Percentiles rank a stretch among this genome's conserved stretches.
Conservation (phyloP, 805 yeast species). For the Brettanomyces sp. region DNA sequence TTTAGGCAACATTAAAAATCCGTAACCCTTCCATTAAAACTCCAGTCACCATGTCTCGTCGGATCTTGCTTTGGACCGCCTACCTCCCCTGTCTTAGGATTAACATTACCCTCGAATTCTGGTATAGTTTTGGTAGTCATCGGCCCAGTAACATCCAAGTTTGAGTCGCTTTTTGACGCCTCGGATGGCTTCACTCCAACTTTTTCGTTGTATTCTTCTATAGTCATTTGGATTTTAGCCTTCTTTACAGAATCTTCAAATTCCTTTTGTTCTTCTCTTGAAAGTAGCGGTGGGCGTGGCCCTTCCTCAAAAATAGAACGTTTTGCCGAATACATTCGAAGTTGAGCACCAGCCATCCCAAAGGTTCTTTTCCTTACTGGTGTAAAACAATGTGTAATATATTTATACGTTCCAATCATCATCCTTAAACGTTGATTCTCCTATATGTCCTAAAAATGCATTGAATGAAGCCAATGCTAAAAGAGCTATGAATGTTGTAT, state of each 20-base stretch:
- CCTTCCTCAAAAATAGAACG: slow-evolving; percentile 11
- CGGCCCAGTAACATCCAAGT: background rate
- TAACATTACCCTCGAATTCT: slow-evolving; percentile 89
- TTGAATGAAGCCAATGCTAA: too few relatives aligned
- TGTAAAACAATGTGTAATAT: too few relatives aligned
- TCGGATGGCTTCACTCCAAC: background rate
- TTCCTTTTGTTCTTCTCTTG: slow-evolving; percentile 79
- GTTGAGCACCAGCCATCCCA: background rate
- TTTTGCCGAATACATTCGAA: slow-evolving; percentile 6
- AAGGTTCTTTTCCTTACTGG: too few relatives aligned
- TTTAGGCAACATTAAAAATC: slow-evolving; percentile 49
- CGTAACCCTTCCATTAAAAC: slow-evolving; percentile 93
- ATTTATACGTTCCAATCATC: too few relatives aligned
- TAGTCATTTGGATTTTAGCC: slow-evolving; percentile 71
- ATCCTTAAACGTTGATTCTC: too few relatives aligned
- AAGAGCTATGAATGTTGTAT: too few relatives aligned
- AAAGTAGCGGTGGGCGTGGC: slow-evolving; percentile 63
- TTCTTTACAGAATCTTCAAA: slow-evolving; percentile 77
- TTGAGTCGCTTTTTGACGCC: background rate
- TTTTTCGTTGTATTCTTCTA: slow-evolving; percentile 56
- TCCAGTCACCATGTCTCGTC: slow-evolving; percentile 73
- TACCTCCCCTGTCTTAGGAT: slow-evolving; percentile 89
- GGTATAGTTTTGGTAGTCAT: slow-evolving; percentile 68
- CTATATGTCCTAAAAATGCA: too few relatives aligned
- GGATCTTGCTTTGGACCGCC: slow-evolving; percentile 99